Base-by-base conservation (phyloP, 2,329 filamentous ascomycete genomes). In the Exophiala dermatitidis region DNA sequence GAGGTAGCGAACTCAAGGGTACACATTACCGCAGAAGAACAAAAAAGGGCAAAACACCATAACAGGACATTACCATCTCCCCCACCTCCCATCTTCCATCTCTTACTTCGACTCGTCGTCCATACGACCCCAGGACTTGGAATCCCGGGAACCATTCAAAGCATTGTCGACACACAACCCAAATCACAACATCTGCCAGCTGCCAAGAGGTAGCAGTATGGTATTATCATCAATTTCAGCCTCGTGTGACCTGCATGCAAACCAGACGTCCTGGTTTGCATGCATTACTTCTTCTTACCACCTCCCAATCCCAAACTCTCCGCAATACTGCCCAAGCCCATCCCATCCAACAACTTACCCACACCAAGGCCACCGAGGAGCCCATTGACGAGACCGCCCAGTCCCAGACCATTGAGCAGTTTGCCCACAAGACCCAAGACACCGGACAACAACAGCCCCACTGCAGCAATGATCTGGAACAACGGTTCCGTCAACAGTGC, bases 401-500 rank as follows among this genome's bases (percentile, higher is more conserved):
- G 80, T 53, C 90, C 90, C 30, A 95, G 81, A 3, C 86, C 88
- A 63, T 85, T 84, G 54, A 93, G 78, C 65, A 95, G 73, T 66
- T 83, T 84, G 52, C 89, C 90, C 19, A 95, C 88, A 1, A 96
- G 78, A 41, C 86, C 86, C 4, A 96, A 77, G 0, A 96, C 90
- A 68, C 90, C 90, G 48, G 77, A 84, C 56, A 96, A 76, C 59
- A 95, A 71, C 54, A 95, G 73, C 26, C 90, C 90, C 43, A 95
- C 90, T 7, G 88, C 90, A 5, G 90, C 88, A 46, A 95, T 79
- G 67, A 95, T 95, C 78, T 96, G 90, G 79, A 90, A 88, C 26
- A 95, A 75, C 7, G 90, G 90, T 76, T 95, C 88, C 34, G 82
- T 82, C 61, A 93, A 75, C 46, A 95, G 76, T 31, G 76, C 82